Evolutionary conservation across 73 alveolate species (phyloP), one percentile per base, ranked within the genome.

Genomic region (Paramecium biaurelia): DNA sequence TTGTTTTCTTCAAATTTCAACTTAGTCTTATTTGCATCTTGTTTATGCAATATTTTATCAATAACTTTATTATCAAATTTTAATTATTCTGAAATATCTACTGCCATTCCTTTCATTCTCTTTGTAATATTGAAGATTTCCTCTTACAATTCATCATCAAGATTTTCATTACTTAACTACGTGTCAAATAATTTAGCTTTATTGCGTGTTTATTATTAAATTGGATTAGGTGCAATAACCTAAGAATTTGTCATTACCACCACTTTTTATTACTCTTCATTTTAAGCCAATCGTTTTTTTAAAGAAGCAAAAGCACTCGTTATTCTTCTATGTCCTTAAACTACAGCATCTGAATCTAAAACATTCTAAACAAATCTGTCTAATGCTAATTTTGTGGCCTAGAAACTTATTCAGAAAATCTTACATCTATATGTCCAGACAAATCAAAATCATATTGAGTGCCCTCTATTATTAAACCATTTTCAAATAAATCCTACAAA

Each of bases 101-200:
- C 18, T n/a, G 63, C 86, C 34, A 72, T 72, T 34, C 58, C 86
- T 37, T 72, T 72, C 86, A 72, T 72, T 72, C 86, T 32, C 21
- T 15, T 32, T 14, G 59, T 28, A 34, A 72, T 72, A 35, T 30
- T 72, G 32, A 72, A 35, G 15, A 72, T 72, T 37, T 72, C 86
- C 24, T 34, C 86, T 37, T 72, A 12, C 10, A 72, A 72, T 10
- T 72, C 86, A 28, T 72, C 63, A 72, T 72, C 58, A 4, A 72
- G 45, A 72, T 72, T 42, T 72, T 72, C 67, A 21, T 10, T 34
- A 10, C 21, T 72, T 30, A 20, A 34, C 30, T 72, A 34, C 9
- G 20, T 35, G 30, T 21, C 45, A 21, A 28, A 28, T 72, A 35
- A 72, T 12, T 38, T 37, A 72, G 63, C 21, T 32, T 72, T 72